Conservation (phyloP, 1,284 basidiomycete genomes). For the Meira nashicola region DNA sequence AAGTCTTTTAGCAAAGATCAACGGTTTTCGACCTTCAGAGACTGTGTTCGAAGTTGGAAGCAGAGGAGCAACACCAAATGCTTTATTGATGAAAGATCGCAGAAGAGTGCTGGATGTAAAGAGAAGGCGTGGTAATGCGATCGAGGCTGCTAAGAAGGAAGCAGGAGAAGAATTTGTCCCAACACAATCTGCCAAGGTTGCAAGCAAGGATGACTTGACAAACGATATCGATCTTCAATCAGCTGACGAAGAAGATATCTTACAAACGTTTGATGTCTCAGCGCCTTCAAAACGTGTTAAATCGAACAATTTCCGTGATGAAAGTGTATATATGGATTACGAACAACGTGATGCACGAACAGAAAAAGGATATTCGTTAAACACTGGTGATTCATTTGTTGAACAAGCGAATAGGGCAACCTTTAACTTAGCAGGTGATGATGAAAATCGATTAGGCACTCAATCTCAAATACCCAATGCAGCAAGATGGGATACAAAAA, state of each 20-base stretch:
- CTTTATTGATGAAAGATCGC: constrained; percentile 76
- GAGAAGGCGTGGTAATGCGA: constrained; percentile 53
- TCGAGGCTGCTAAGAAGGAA: constrained; percentile 37
- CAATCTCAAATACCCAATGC: constrained; percentile 55
- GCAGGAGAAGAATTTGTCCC: neutral
- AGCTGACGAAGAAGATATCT: constrained; percentile 71
- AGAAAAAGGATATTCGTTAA: constrained; percentile 65
- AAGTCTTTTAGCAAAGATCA: constrained; percentile 69
- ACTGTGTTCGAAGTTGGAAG: constrained; percentile 87
- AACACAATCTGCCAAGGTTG: constrained; percentile 14
- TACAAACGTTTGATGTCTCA: constrained; percentile 19
- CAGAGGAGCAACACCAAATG: constrained; percentile 59
- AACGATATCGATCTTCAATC: constrained; percentile 55
- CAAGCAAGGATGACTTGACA: constrained; percentile 14
- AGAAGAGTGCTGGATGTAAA: constrained; percentile 68
- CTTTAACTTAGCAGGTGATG: constrained; percentile 74
- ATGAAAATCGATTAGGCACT: constrained; percentile 58
- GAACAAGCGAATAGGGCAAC: constrained; percentile 75
- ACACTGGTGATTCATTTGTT: constrained; percentile 66
- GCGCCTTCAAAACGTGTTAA: constrained; percentile 10
- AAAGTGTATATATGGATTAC: constrained; percentile 85
- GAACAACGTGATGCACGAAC: constrained; percentile 76
- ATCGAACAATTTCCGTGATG: constrained; percentile 64
- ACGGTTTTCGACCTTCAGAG: constrained; percentile 76
- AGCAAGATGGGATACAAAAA: constrained; percentile 88